phyloP scores from a whole-genome alignment of 768 basidiomycete species.

The Pleurotus pulmonarius region DNA sequence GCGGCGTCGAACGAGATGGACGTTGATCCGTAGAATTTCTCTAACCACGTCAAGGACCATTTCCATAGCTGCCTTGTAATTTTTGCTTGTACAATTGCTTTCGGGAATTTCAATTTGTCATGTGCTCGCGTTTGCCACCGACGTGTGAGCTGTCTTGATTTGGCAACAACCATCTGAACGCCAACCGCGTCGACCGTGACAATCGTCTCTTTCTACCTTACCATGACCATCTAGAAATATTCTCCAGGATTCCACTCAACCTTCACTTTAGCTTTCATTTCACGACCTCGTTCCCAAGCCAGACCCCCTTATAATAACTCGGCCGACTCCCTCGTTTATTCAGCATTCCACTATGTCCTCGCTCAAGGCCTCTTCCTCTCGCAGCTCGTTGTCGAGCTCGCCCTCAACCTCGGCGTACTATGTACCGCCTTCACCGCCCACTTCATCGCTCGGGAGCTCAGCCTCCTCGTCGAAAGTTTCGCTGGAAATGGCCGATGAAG shows the following conservation, averaged over 20 bases:
- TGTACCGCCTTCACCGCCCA: conserved; percentile 33
- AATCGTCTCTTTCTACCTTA: neutral
- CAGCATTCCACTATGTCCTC: conserved; percentile 27
- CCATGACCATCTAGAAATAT: conserved; percentile 2
- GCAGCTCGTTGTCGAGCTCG: conserved; percentile 26
- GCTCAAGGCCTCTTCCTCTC: conserved; percentile 29
- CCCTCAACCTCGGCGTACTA: conserved; percentile 29
- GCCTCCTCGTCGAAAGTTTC: conserved; percentile 56
- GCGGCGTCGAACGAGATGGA: neutral
- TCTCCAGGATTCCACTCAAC: neutral
- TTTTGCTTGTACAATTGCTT: neutral
- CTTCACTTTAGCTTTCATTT: conserved; percentile 1
- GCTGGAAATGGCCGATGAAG: conserved; percentile 59
- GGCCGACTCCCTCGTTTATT: conserved; percentile 11
- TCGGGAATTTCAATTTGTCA: neutral
- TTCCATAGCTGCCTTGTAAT: neutral
- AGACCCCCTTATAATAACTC: neutral
- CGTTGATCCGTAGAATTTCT: neutral
- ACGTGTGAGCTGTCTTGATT: neutral
- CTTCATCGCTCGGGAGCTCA: conserved; percentile 27
- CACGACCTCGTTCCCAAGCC: neutral
- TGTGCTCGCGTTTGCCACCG: neutral
- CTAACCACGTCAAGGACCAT: too few relatives aligned
- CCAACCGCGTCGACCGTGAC: neutral
- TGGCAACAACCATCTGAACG: neutral